phyloP scores from a whole-genome alignment of 805 yeast species.

The Grigorovia jiainica region DNA sequence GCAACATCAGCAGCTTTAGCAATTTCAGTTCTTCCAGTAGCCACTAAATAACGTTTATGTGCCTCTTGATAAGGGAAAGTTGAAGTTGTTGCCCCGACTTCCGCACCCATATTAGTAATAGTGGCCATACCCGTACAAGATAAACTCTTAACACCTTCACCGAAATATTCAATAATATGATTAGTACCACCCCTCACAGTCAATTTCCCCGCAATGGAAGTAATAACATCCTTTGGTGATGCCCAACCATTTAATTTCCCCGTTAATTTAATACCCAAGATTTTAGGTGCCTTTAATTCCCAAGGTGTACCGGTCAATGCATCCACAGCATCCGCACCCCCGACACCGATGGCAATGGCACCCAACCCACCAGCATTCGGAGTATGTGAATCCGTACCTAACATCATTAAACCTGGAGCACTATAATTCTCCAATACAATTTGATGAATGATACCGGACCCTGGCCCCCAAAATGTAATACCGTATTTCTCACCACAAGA shows the following conservation, averaged over 20 bases:
- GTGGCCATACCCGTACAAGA: conserved; percentile 99
- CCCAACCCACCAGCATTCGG: conserved; percentile 99
- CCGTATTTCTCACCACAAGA: conserved; percentile 92
- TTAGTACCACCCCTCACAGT: conserved; percentile 99
- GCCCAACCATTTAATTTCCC: conserved; percentile 91
- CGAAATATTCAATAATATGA: conserved; percentile 90
- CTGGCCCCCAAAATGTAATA: conserved; percentile 98
- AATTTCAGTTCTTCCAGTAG: conserved; percentile 76
- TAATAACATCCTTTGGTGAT: conserved; percentile 94
- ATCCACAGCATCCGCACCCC: conserved; percentile 99
- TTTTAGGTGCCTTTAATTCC: conserved; percentile 97
- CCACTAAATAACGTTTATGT: conserved; percentile 66
- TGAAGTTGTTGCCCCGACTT: conserved; percentile 97
- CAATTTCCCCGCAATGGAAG: conserved; percentile 80
- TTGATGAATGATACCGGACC: conserved; percentile 97
- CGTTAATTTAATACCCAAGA: conserved; percentile 86
- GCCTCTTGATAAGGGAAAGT: conserved; percentile 89
- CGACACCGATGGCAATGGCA: conserved; percentile 97
- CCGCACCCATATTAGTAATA: conserved; percentile 99
- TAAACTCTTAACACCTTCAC: conserved; percentile 81
- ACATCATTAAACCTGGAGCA: conserved; percentile 93
- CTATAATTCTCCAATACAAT: conserved; percentile 94
- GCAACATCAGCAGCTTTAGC: conserved; percentile 71
- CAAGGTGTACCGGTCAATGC: conserved; percentile 95
- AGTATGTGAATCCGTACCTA: conserved; percentile 97